Conservation (phyloP, 2,329 filamentous ascomycete genomes). For the Diaporthe sp. region DNA sequence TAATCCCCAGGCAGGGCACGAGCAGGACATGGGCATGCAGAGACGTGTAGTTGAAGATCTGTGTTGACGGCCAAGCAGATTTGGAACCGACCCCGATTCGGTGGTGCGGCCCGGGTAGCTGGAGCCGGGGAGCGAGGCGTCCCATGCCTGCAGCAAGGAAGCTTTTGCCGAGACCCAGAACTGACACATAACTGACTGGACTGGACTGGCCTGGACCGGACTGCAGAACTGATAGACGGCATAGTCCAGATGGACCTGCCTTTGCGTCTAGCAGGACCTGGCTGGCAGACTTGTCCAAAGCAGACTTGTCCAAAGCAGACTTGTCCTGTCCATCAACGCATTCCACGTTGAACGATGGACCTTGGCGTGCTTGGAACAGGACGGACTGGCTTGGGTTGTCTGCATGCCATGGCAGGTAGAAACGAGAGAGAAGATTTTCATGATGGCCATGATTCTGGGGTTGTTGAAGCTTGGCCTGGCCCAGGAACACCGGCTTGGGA, state of each 20-base stretch:
- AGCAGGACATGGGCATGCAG: slow-evolving; percentile 14
- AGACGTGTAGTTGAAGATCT: slow-evolving; percentile 15
- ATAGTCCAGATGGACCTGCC: neutral
- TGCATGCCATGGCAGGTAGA: neutral
- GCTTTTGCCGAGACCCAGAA: slow-evolving; percentile 23
- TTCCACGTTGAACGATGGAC: neutral
- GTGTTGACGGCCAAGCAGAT: neutral
- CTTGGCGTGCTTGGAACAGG: neutral
- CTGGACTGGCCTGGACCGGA: neutral
- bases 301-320: neutral
- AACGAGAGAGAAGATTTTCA: neutral
- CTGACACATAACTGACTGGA: neutral
- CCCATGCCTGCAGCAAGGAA: neutral
- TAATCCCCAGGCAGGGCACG: neutral
- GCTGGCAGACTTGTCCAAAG: neutral
- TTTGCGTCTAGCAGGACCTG: neutral
- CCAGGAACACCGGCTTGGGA: neutral
- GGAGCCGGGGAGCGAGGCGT: slow-evolving; percentile 27
- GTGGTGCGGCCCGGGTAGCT: slow-evolving; percentile 32
- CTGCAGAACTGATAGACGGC: neutral
- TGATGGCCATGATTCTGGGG: neutral
- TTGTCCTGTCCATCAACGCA: neutral
- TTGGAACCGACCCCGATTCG: slow-evolving; percentile 16
- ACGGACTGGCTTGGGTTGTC: neutral
- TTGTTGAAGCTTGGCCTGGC: slow-evolving; percentile 6